Base-by-base conservation (phyloP, 2,329 filamentous ascomycete genomes). In the Sordariomycetes sp. region DNA sequence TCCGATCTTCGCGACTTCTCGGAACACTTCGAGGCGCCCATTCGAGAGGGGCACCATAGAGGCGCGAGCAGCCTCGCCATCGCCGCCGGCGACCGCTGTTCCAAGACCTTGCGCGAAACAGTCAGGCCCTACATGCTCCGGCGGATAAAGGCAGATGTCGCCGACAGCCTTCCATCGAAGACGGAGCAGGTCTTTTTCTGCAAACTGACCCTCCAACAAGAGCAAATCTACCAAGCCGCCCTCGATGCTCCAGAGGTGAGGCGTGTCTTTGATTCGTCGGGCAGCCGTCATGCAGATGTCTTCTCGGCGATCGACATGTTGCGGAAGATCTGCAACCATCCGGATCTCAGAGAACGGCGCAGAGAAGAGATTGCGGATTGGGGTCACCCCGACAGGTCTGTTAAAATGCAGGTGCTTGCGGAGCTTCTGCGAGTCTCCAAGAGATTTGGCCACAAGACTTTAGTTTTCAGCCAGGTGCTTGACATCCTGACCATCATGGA, bases 401-500 rank as follows among this genome's bases (percentile, higher is more conserved):
- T 92, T 2, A 99, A 99, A 73, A 91, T 99, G 87, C 89, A 96
- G 67, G 90, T 99, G 2, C 88, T 96, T 32, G 91, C 95, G 66
- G 88, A 88, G 4, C 75, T 99, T 3, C 75, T 99, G 7, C 86
- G 89, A 60, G 82, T 95, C 66, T 99, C 93, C 91, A 95, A 88
- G 68, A 84, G 86, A 5, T 85, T 90, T 59, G 92, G 91, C 0
- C 92, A 97, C 71, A 99, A 97, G 72, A 94, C 90, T 0, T 73
- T 99, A 14, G 78, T 99, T 0, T 99, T 99, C 66, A 90, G 89
- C 8, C 94, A 99, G 69, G 90, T 94, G 64, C 86, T 90, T 16
- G 91, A 95, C 67, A 97, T 97, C 90, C 81, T 99, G 14, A 88
- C 97, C 65, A 96, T 99, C 46, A 79, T 99, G 6, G 89, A 99